Evolutionary conservation across 2,329 filamentous ascomycete genomes (phyloP).

Genomic region (Mariannaea sp.): DNA sequence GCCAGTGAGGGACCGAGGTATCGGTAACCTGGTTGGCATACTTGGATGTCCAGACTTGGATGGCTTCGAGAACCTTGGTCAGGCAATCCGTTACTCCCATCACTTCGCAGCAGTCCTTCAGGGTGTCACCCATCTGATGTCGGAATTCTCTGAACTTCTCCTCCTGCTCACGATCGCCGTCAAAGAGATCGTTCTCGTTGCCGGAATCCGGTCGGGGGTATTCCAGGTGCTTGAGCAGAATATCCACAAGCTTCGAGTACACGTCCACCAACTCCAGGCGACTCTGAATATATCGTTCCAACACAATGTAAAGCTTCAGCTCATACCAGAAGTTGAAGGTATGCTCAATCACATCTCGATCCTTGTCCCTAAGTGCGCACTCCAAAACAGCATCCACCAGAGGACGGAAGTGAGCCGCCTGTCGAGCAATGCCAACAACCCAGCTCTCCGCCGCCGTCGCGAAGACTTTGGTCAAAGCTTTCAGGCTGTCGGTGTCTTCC

Average conservation of each 20-base stretch:
- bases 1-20: conserved; percentile 87
- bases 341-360: conserved; percentile 87
- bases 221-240: conserved; percentile 88
- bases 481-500: conserved; percentile 85
- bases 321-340: conserved; percentile 99
- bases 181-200: conserved; percentile 83
- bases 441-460: conserved; percentile 92
- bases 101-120: conserved; percentile 96
- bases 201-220: conserved; percentile 78
- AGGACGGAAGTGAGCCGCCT: conserved; percentile 79
- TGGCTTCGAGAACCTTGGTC: conserved; percentile 82
- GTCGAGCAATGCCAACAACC: conserved; percentile 87
- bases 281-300: conserved; percentile 87
- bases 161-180: conserved; percentile 92
- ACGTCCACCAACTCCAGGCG: conserved; percentile 77
- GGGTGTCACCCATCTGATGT: conserved; percentile 95
- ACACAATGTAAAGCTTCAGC: conserved; percentile 90
- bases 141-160: conserved; percentile 97
- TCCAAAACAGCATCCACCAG: conserved; percentile 93
- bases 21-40: conserved; percentile 77
- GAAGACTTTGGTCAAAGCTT: conserved; percentile 87
- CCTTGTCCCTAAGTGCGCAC: conserved; percentile 83
- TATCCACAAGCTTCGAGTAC: conserved; percentile 87
- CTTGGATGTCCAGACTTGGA: conserved; percentile 85
- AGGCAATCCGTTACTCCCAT: conserved; percentile 92